Percentiles rank a stretch among this genome's conserved stretches.
These are phyloP conservation scores for Aspergillus coremiiformis DNA, from an alignment of 495 filamentous ascomycete genomes.

Conservation along the genomic window DNA sequence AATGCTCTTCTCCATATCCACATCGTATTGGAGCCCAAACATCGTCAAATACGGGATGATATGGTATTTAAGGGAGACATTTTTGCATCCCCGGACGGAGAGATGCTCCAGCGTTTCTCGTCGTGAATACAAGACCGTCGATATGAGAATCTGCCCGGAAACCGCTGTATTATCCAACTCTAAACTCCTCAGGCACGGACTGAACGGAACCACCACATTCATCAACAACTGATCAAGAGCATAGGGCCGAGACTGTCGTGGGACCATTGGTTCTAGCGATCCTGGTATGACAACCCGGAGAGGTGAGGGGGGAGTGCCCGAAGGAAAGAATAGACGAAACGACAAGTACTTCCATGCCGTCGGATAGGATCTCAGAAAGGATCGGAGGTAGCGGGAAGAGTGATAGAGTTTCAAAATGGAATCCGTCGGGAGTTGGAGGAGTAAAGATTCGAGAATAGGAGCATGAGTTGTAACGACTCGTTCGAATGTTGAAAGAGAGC, in stretches of 20 bases:
- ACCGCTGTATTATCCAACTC: conserved; percentile 58
- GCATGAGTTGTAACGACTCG: conserved; percentile 46
- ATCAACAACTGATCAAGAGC: conserved; percentile 51
- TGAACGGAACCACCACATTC: conserved; percentile 48
- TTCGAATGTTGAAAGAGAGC: conserved; percentile 44
- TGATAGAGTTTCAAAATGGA: conserved; percentile 52
- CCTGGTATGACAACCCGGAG: conserved; percentile 31
- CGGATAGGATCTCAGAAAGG: conserved; percentile 49
- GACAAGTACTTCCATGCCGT: conserved; percentile 56
- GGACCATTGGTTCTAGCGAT: conserved; percentile 26
- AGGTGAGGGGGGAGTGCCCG: conserved; percentile 28
- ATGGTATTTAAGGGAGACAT: conserved; percentile 59
- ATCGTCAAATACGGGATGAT: conserved; percentile 52
- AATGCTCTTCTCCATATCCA: conserved; percentile 32
- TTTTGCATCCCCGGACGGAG: conserved; percentile 57
- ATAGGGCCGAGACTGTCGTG: conserved; percentile 48
- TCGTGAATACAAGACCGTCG: conserved; percentile 46
- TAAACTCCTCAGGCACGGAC: conserved; percentile 47
- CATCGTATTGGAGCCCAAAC: conserved; percentile 40
- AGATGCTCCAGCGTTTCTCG: conserved; percentile 49
- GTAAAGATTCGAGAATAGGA: conserved; percentile 50
- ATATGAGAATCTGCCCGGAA: conserved; percentile 47
- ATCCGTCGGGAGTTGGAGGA: conserved; percentile 50
- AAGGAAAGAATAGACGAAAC: conserved; percentile 47
- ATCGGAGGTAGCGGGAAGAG: conserved; percentile 46